Conservation (phyloP, 2,329 filamentous ascomycete genomes). For the Orbilia ellipsospora region DNA sequence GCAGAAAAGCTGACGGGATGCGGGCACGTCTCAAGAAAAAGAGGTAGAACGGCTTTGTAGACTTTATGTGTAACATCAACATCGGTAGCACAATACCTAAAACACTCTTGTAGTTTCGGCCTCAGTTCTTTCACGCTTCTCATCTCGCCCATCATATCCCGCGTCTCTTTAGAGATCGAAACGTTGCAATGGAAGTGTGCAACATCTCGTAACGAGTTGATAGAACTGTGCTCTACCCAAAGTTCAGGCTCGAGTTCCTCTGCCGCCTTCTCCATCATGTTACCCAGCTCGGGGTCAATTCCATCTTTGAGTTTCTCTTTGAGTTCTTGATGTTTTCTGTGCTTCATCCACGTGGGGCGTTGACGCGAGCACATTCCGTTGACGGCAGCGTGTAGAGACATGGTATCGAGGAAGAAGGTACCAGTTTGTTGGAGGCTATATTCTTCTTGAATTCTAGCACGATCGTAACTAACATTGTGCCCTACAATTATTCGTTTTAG, state of each 20-base stretch:
- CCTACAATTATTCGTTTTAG: conserved; percentile 81
- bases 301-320: conserved; percentile 81
- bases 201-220: conserved; percentile 94
- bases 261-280: conserved; percentile 75
- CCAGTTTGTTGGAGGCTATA: conserved; percentile 84
- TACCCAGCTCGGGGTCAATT: conserved; percentile 72
- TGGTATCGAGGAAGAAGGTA: conserved; percentile 93
- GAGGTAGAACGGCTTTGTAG: conserved; percentile 92
- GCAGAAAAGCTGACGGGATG: conserved; percentile 98
- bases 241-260: conserved; percentile 90
- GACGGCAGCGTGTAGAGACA: conserved; percentile 96
- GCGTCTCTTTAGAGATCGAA: conserved; percentile 86
- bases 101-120: conserved; percentile 77
- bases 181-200: conserved; percentile 95
- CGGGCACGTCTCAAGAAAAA: conserved; percentile 88
- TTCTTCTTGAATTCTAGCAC: conserved; percentile 87
- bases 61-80: conserved; percentile 92
- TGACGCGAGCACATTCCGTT: conserved; percentile 99
- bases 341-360: conserved; percentile 95
- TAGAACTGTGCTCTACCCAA: conserved; percentile 93
- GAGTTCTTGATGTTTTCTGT: conserved; percentile 87
- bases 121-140: conserved; percentile 70
- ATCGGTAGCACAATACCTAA: conserved; percentile 95
- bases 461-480: conserved; percentile 95
- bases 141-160: conserved; percentile 86